Conservation (phyloP, 306 rosid species). For the Abrus pulchellus region DNA sequence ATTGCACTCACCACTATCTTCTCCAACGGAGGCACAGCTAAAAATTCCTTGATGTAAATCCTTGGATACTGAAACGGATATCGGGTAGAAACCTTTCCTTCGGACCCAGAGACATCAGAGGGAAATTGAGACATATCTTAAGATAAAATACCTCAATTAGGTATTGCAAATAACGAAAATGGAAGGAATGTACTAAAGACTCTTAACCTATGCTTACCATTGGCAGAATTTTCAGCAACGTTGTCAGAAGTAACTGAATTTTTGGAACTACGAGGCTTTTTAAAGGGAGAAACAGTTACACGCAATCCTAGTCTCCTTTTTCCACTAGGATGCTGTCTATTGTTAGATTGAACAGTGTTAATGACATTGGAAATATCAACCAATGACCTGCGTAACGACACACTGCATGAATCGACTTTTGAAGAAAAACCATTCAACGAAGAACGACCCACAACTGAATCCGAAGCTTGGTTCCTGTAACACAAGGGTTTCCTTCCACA, state of each 20-base stretch:
- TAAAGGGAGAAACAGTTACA: conserved; percentile 73
- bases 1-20: conserved; percentile 60
- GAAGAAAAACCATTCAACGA: conserved; percentile 52
- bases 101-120: conserved; percentile 59
- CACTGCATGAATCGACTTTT: conserved; percentile 49
- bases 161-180: conserved; percentile 41
- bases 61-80: conserved; percentile 71
- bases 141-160: conserved; percentile 48
- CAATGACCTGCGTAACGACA: conserved; percentile 58
- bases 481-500: conserved; percentile 50
- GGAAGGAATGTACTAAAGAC: background rate
- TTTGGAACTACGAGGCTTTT: conserved; percentile 78
- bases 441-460: conserved; percentile 43
- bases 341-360: conserved; percentile 47
- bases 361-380: conserved; percentile 73
- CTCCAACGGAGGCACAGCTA: conserved; percentile 55
- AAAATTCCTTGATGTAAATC: conserved; percentile 69
- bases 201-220: conserved; percentile 56
- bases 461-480: conserved; percentile 34
- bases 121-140: conserved; percentile 69
- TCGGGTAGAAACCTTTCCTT: conserved; percentile 68
- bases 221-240: conserved; percentile 50
- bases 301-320: conserved; percentile 71
- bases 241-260: conserved; percentile 59
- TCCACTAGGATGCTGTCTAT: conserved; percentile 48